A percentile compares a stretch with the other conserved stretches of the same genome.
Evolutionary conservation across 345 rosid genomes (phyloP).

Genomic region (Rubroshorea leprosula): DNA sequence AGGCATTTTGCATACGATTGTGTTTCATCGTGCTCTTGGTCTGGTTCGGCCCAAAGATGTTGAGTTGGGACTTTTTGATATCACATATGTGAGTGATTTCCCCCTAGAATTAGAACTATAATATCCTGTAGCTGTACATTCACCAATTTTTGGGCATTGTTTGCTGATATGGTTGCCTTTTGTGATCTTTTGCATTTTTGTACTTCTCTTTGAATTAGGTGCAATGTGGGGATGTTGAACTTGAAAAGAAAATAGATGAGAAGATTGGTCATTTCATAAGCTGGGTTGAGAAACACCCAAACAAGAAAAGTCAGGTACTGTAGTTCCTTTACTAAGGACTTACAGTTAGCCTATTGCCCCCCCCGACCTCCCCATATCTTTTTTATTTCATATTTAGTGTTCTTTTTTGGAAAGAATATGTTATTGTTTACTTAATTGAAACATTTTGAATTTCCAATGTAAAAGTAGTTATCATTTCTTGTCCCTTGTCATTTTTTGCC

Average conservation of each 20-base stretch:
- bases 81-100: constrained; percentile 64
- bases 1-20: constrained; percentile 87
- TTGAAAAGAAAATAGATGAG: constrained; percentile 93
- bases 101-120: not conserved
- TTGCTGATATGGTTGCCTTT: constrained; percentile 3
- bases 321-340: not conserved
- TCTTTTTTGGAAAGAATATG: too few species aligned
- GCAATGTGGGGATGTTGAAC: constrained; percentile 80
- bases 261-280: constrained; percentile 81
- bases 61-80: constrained; percentile 82
- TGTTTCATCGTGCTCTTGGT: constrained; percentile 91
- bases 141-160: not conserved
- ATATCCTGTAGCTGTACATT: not conserved
- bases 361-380: too few species aligned
- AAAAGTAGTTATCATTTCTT: too few species aligned
- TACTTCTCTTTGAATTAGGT: constrained; percentile 35
- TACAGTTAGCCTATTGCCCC: too few species aligned
- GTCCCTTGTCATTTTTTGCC: too few species aligned
- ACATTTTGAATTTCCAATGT: too few species aligned
- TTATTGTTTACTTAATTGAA: too few species aligned
- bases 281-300: constrained; percentile 94
- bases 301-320: constrained; percentile 88
- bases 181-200: not conserved
- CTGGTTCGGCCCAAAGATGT: constrained; percentile 88
- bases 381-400: too few species aligned